A percentile compares a stretch with the other conserved stretches of the same genome.
Conservation (phyloP, 1,284 basidiomycete genomes). For the Leccinum fuscescens region DNA sequence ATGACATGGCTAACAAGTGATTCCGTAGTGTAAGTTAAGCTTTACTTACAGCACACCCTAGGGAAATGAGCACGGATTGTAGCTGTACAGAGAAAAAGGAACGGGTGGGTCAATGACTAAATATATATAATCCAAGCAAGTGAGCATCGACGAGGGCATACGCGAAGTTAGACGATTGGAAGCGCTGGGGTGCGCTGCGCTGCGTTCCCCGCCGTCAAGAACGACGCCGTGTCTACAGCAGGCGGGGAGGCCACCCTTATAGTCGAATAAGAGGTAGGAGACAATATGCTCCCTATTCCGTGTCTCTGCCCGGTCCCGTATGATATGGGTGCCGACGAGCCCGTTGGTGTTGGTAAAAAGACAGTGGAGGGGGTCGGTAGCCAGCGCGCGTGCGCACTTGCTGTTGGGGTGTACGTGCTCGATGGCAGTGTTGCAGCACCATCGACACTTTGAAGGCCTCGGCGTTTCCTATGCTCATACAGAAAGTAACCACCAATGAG, state of each 20-base stretch:
- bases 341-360: background rate
- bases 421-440: background rate
- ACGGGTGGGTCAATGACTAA: background rate
- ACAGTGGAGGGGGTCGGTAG: constrained; percentile 12
- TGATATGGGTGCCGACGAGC: constrained; percentile 2
- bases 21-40: too few species aligned
- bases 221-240: constrained; percentile 11
- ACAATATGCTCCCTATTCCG: background rate
- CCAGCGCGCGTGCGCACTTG: constrained; percentile 7
- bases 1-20: too few species aligned
- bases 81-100: background rate
- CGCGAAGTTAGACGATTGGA: constrained; percentile 21
- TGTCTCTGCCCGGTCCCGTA: constrained; percentile 1
- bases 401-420: background rate
- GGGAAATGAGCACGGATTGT: too few species aligned
- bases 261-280: constrained; percentile 3
- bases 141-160: background rate
- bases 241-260: constrained; percentile 8
- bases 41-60: too few species aligned
- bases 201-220: constrained; percentile 9
- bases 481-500: constrained; percentile 19
- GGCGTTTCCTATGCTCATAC: constrained; percentile 12
- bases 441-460: background rate
- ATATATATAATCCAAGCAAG: background rate
- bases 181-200: constrained; percentile 15